Evolutionary conservation across 2,329 filamentous ascomycete genomes (phyloP).

Genomic region (Fusarium odoratissimum): DNA sequence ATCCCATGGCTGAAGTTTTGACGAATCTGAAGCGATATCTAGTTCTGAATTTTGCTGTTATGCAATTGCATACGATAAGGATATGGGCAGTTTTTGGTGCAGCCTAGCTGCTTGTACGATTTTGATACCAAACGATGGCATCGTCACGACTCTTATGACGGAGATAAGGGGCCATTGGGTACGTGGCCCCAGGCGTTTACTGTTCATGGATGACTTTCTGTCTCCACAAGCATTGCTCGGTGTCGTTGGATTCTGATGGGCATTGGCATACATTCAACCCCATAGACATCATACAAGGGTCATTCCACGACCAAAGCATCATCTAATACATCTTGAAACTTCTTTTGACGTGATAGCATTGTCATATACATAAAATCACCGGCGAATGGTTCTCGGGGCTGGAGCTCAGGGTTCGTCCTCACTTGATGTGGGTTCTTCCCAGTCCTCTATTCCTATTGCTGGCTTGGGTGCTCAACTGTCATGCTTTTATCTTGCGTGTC

Average conservation of each 20-base stretch:
- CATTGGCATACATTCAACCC: conserved; percentile 1
- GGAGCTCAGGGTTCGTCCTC: not conserved
- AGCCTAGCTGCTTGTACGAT: conserved; percentile 42
- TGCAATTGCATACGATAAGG: not conserved
- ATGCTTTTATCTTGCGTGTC: conserved; percentile 1
- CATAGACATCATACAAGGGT: not conserved
- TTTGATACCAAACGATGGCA: conserved; percentile 46
- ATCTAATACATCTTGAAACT: not conserved
- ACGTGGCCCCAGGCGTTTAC: conserved; percentile 37
- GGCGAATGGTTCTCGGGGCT: not conserved
- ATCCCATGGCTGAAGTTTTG: not conserved
- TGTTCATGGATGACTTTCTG: conserved; percentile 31
- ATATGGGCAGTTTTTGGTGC: conserved; percentile 15
- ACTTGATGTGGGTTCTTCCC: not conserved
- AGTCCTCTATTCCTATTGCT: conserved; percentile 14
- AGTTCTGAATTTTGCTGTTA: not conserved
- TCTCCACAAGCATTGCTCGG: conserved; percentile 28
- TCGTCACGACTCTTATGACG: conserved; percentile 44
- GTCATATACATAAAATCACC: not conserved
- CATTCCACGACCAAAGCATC: not conserved
- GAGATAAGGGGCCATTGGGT: conserved; percentile 28
- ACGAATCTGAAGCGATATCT: conserved; percentile 3
- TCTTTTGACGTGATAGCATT: not conserved
- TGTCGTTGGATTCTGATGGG: conserved; percentile 22
- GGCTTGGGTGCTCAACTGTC: not conserved